Conservation (phyloP, 495 filamentous ascomycete genomes). For the Xylaria venustula region DNA sequence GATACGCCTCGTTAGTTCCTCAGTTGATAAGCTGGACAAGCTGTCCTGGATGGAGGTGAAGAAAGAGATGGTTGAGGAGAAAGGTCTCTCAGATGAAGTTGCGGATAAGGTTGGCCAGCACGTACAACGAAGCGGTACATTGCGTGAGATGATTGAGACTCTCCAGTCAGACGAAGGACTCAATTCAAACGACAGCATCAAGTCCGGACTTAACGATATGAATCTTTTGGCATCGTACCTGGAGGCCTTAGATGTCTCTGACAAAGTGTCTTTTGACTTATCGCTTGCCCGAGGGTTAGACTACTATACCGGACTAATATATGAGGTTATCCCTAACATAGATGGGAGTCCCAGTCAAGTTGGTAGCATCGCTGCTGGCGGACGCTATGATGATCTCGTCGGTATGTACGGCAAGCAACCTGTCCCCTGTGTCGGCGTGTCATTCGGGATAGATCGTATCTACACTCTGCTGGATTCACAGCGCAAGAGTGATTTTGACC, state of each 20-base stretch:
- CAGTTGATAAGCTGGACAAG: slow-evolving; percentile 83
- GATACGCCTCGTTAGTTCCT: slow-evolving; percentile 68
- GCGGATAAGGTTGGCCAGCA: slow-evolving; percentile 73
- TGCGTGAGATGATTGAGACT: slow-evolving; percentile 56
- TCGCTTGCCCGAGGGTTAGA: slow-evolving; percentile 66
- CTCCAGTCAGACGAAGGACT: slow-evolving; percentile 56
- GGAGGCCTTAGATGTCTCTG: slow-evolving; percentile 58
- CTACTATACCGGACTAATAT: slow-evolving; percentile 83
- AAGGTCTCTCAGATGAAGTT: slow-evolving; percentile 61
- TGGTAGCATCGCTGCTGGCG: slow-evolving; percentile 75
- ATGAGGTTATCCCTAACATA: slow-evolving; percentile 77
- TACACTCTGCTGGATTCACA: slow-evolving; percentile 76
- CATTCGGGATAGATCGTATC: slow-evolving; percentile 81
- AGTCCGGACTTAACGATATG: slow-evolving; percentile 70
- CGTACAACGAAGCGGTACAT: slow-evolving; percentile 61
- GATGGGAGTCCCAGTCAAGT: slow-evolving; percentile 51
- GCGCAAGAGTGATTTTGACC: slow-evolving; percentile 34
- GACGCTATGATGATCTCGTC: slow-evolving; percentile 77
- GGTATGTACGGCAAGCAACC: slow-evolving; percentile 74
- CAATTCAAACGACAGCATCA: slow-evolving; percentile 56
- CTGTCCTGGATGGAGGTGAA: slow-evolving; percentile 73
- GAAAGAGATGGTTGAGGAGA: slow-evolving; percentile 77
- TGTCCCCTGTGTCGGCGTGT: slow-evolving; percentile 79
- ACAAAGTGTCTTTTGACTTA: slow-evolving; percentile 46
- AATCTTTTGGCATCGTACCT: slow-evolving; percentile 68